Evolutionary conservation across 352 stramenopile genomes (phyloP), one percentile per base, ranked within the genome.

Genomic region (Phytophthora sansomeana): DNA sequence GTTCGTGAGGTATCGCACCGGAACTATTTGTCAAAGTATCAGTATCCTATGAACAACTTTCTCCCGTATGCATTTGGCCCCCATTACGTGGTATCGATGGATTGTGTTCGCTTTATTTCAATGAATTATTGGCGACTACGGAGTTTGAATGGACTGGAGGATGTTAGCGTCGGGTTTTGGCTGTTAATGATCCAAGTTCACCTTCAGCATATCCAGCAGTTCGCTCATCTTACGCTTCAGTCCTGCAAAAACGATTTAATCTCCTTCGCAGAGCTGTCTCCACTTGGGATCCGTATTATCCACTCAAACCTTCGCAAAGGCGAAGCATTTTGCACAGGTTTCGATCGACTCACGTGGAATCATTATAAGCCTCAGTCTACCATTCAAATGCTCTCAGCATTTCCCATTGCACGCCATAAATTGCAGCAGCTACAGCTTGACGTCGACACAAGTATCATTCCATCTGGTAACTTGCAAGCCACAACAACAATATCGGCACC

Each of bases 161-260:
- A 92, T 55, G 75, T 90, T 33, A 87, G 80, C 4, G 63, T 92
- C 30, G 74, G 71, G 16, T 48, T 88, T 16, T 92, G 83, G 83
- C 38, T 90, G 36, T 50, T 85, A 10, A 63, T 55, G 2, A 69
- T 89, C 19, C 75, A 89, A 50, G 81, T 91, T 4, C 69, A 72
- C 16, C 61, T 78, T 0, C 32, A 64, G 10, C 66, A 86, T 42
- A 33, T 72, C 0, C 19, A 57, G 14, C 21, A 53, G 16, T 80
- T 91, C 17, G 14, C 41, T 4, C 75, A 80, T 33, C 29, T 83
- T 5, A 69, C 63, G 6, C 57, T 70, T 11, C 24, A 43, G 1
- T n/a, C 59, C 10, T 91, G 80, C 59, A 52, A n/a, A 2, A 58
- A 77, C 32, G 47, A 67, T 5, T 19, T 81, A 21, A 52, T 89